Evolutionary conservation across 164 flowering plant genomes (phyloP), one percentile per base, ranked within the genome.

Genomic region (Tetracentron sinense): DNA sequence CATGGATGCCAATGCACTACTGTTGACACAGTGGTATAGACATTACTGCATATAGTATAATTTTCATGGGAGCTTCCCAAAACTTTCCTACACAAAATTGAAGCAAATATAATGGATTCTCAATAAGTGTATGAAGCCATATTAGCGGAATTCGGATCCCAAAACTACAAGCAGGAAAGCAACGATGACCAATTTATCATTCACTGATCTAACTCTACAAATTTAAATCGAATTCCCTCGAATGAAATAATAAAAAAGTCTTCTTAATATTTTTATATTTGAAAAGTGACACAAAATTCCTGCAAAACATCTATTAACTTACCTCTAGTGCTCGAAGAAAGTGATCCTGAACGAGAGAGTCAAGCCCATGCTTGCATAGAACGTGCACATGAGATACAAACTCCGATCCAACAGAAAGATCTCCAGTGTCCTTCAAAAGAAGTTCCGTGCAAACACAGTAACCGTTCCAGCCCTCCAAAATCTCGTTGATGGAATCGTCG

Each of bases 241-340:
- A 33, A 15, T 27, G 15, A 60, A 21, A 47, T 4, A 6, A 61
- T 2, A 22, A 42, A 51, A 48, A 3, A 4, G 2, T 21, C 25
- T 21, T 2, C 4, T n/a, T n/a, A n/a, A n/a, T n/a, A n/a, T n/a
- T n/a, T n/a, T n/a, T n/a, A n/a, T n/a, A n/a, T n/a, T n/a, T n/a
- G n/a, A n/a, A n/a, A n/a, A n/a, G n/a, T n/a, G n/a, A n/a, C n/a
- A n/a, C n/a, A n/a, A n/a, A n/a, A n/a, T n/a, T n/a, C n/a, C 22
- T 48, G 25, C 35, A 21, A 12, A 52, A 31, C n/a, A 52, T 19
- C 25, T 8, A 21, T 3, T 7, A 23, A 20, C 38, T 3, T 54
- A 92, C 97, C 93, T 91, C 82, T 5, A 91, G 72, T 2, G 80
- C 68, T 14, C 68, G 65, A 66, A 91, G 79, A 61, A 94, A 91